Evolutionary conservation across 129 eudicot genomes (phyloP).

Genomic region (Daucus carota): DH1_v3.0 NC_030383.2:52117501-52118000

Average conservation of each 20-base stretch:
- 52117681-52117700: not conserved
- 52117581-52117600: constrained; percentile 10
- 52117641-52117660: not conserved
- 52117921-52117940: not conserved
- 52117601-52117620: not conserved
- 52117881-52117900: not conserved
- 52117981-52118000: not conserved
- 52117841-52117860: not conserved
- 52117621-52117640: not conserved
- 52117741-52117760: not conserved
- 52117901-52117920: not conserved
- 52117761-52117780: not conserved
- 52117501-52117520: constrained; percentile 96
- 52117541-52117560: constrained; percentile 76
- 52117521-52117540: constrained; percentile 92
- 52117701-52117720: not conserved
- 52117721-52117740: not conserved
- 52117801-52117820: no score
- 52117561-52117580: constrained; percentile 85
- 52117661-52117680: not conserved
- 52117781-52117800: no score
- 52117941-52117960: not conserved
- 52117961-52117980: not conserved
- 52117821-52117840: no score
- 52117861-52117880: not conserved